Conservation (phyloP, 202 grass and related monocot genomes). For the Zoysia matrella region DNA sequence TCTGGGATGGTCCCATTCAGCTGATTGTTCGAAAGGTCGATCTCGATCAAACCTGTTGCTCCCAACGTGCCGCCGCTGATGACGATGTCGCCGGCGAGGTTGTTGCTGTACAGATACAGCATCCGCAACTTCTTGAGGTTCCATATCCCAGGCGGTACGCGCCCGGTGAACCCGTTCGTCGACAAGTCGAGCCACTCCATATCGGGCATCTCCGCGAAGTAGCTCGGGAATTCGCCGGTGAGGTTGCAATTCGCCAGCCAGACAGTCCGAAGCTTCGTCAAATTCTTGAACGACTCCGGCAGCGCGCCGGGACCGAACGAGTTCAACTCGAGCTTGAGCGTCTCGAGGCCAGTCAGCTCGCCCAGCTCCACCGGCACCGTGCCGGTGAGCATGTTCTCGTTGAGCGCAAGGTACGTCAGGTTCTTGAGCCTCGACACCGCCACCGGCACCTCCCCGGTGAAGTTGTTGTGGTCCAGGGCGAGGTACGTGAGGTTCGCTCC, state of each 20-base stretch:
- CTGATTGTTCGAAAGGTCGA: conserved; percentile 60
- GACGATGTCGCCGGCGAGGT: conserved; percentile 43
- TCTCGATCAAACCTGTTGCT: conserved; percentile 30
- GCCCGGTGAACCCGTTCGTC: conserved; percentile 36
- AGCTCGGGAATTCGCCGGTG: conserved; percentile 57
- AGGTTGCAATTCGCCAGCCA: conserved; percentile 46
- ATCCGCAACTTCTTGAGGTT: conserved; percentile 55
- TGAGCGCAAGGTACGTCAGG: conserved; percentile 50
- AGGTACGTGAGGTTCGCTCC: conserved; percentile 44
- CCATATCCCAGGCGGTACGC: conserved; percentile 61
- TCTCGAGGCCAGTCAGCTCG: conserved; percentile 45
- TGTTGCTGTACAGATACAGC: conserved; percentile 42
- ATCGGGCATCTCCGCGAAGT: conserved; percentile 31
- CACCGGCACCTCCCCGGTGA: conserved; percentile 56
- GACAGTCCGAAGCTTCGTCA: conserved; percentile 51
- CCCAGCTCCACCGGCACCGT: conserved; percentile 53
- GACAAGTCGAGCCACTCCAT: conserved; percentile 68
- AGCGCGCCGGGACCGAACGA: conserved; percentile 36
- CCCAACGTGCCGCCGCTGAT: conserved; percentile 33
- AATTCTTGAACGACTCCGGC: conserved; percentile 55
- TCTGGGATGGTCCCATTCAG: conserved; percentile 62
- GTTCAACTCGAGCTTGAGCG: conserved; percentile 53
- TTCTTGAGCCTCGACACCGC: conserved; percentile 49
- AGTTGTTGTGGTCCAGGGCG: conserved; percentile 45
- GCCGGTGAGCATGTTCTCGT: conserved; percentile 54